These are phyloP conservation scores for Hordeum marinum DNA, from an alignment of 176 grass and related monocot species.

Conservation along the genomic window DNA sequence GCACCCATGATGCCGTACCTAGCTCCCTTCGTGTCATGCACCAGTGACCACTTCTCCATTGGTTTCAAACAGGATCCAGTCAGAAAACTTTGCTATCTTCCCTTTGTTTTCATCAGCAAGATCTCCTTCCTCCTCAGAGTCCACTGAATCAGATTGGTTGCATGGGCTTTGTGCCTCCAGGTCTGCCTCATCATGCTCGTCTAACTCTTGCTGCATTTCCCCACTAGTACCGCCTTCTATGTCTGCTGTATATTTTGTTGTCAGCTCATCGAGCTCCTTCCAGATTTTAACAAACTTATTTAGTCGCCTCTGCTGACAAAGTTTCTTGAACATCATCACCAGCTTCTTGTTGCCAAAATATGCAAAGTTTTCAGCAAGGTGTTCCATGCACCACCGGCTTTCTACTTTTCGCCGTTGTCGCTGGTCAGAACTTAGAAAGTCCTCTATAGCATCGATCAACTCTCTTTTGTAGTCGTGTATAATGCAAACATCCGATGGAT, in stretches of 20 bases:
- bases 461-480: slow-evolving; percentile 25
- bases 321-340: slow-evolving; percentile 5
- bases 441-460: slow-evolving; percentile 1
- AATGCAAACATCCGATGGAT: neutral
- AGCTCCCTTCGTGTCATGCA: neutral
- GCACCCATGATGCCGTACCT: slow-evolving; percentile 17
- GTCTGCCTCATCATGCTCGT: too few species aligned
- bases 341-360: slow-evolving; percentile 20
- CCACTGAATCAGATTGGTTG: too few species aligned
- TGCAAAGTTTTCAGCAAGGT: slow-evolving; percentile 18
- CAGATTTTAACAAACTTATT: slow-evolving; percentile 26
- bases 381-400: slow-evolving; percentile 3
- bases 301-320: slow-evolving; percentile 7
- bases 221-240: neutral
- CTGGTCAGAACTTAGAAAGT: neutral
- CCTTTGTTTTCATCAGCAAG: neutral
- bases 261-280: slow-evolving; percentile 22
- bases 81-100: neutral
- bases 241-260: neutral
- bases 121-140: neutral
- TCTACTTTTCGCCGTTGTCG: neutral
- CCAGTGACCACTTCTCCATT: slow-evolving; percentile 27
- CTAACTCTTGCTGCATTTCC: too few species aligned
- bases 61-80: slow-evolving; percentile 16
- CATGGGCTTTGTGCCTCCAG: neutral